phyloP scores from a whole-genome alignment of 805 yeast species.

The Suhomyces vadensis region DNA sequence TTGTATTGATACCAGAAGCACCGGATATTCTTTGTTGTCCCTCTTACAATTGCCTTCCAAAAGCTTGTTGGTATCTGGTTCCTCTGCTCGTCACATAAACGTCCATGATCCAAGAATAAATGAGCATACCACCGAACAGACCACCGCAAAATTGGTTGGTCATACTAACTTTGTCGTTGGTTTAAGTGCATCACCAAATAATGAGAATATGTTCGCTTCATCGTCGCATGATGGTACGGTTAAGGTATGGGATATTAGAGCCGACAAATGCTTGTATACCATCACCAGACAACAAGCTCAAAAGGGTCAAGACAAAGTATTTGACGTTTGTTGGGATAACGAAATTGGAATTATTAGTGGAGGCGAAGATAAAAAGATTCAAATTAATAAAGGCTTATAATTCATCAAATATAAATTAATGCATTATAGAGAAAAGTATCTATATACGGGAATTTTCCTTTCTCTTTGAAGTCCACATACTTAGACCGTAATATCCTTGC shows the following conservation, averaged over 20 bases:
- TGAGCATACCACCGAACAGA: slow-evolving; percentile 58
- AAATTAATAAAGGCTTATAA: slow-evolving; percentile 59
- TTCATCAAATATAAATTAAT: slow-evolving; percentile 7
- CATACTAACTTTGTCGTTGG: slow-evolving; percentile 90
- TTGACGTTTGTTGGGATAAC: slow-evolving; percentile 82
- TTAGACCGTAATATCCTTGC: slow-evolving; percentile 76
- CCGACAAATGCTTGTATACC: slow-evolving; percentile 78
- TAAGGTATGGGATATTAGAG: slow-evolving; percentile 93
- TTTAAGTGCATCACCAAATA: slow-evolving; percentile 71
- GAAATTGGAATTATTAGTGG: slow-evolving; percentile 86
- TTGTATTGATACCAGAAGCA: slow-evolving; percentile 82
- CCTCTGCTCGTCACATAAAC: slow-evolving; percentile 95
- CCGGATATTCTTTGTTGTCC: slow-evolving; percentile 82
- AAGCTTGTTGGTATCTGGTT: slow-evolving; percentile 84
- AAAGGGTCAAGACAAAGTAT: slow-evolving; percentile 63
- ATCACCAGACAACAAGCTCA: slow-evolving; percentile 64
- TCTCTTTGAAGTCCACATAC: slow-evolving; percentile 53
- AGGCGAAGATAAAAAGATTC: slow-evolving; percentile 91
- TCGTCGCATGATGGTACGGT: slow-evolving; percentile 97
- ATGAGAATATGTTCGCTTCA: slow-evolving; percentile 79
- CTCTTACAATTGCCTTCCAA: slow-evolving; percentile 65
- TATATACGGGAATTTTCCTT: slow-evolving; percentile 22
- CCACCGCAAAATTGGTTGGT: slow-evolving; percentile 69
- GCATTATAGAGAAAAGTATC: background rate
- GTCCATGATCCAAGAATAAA: slow-evolving; percentile 85